Evolutionary conservation across 1,139 yeast species (phyloP).

Genomic region (Protomyces gravidus): DNA sequence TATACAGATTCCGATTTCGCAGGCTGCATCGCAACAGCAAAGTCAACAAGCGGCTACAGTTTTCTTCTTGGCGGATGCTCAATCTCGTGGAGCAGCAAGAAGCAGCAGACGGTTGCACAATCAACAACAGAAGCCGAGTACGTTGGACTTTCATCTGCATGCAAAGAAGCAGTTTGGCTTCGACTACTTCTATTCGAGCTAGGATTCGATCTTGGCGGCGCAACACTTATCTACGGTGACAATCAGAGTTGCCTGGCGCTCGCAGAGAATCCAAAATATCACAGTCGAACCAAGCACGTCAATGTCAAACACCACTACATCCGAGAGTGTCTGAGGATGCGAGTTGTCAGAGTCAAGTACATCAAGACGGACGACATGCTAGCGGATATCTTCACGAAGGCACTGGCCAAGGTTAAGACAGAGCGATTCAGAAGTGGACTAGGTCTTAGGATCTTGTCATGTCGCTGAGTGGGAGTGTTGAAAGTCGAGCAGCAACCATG

Average conservation of each 20-base stretch:
- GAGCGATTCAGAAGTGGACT: too few species aligned
- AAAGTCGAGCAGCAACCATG: too few species aligned
- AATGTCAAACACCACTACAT: slow-evolving; percentile 28
- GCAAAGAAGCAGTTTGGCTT: slow-evolving; percentile 34
- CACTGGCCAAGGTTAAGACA: too few species aligned
- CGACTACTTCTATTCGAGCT: too few species aligned
- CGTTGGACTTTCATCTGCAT: slow-evolving; percentile 33
- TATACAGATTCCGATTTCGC: slow-evolving; percentile 32
- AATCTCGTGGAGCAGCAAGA: slow-evolving; percentile 34
- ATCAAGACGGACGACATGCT: too few species aligned
- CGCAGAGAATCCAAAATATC: slow-evolving; percentile 30
- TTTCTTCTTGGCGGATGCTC: slow-evolving; percentile 32
- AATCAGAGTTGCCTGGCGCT: slow-evolving; percentile 30
- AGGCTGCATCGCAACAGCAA: slow-evolving; percentile 10
- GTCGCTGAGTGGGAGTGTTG: too few species aligned
- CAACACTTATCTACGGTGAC: slow-evolving; percentile 27
- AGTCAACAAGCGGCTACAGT: slow-evolving; percentile 33
- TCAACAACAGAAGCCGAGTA: slow-evolving; percentile 36
- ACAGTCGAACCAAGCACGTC: slow-evolving; percentile 32
- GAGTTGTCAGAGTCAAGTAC: too few species aligned
- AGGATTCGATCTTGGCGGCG: too few species aligned
- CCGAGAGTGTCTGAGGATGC: too few species aligned
- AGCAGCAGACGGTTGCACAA: slow-evolving; percentile 33
- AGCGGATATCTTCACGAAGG: too few species aligned
- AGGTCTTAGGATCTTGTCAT: too few species aligned